Conservation (phyloP, 208 protist genomes). For the Trypanosoma theileri region DNA sequence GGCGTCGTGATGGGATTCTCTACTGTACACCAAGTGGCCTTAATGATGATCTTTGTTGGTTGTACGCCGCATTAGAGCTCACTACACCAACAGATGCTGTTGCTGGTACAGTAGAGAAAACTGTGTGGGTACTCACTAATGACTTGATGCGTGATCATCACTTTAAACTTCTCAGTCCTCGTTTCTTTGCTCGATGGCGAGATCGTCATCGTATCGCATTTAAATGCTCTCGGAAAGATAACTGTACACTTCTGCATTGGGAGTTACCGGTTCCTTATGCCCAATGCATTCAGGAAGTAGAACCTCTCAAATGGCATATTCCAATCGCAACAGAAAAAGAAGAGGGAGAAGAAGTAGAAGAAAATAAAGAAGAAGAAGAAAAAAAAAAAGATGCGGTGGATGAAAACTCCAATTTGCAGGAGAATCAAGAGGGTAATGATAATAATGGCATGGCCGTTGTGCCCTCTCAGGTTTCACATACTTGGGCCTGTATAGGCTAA, state of each 20-base stretch:
- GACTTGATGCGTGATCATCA: constrained; percentile 87
- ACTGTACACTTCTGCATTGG: constrained; percentile 45
- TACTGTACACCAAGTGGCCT: constrained; percentile 67
- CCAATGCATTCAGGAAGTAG: constrained; percentile 48
- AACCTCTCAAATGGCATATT: constrained; percentile 28
- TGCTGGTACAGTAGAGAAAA: constrained; percentile 13
- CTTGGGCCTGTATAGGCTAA: constrained; percentile 9
- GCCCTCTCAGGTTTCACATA: background rate
- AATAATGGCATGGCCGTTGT: background rate
- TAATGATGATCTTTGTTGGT: constrained; percentile 85
- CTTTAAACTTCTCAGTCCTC: constrained; percentile 69
- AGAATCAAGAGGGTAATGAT: background rate
- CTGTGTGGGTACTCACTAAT: constrained; percentile 58
- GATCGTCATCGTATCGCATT: constrained; percentile 39
- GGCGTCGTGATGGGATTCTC: constrained; percentile 41
- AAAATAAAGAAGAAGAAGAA: constrained; percentile 1
- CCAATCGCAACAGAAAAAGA: constrained; percentile 8
- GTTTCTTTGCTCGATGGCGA: constrained; percentile 69
- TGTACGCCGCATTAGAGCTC: constrained; percentile 56
- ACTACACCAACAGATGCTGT: constrained; percentile 38
- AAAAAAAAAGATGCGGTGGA: background rate
- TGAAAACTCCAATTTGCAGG: background rate
- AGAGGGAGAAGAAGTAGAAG: constrained; percentile 1
- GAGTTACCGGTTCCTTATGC: constrained; percentile 46
- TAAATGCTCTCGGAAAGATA: constrained; percentile 41